Conservation (phyloP, 805 yeast species). For the Candida xiaguanensis region DNA sequence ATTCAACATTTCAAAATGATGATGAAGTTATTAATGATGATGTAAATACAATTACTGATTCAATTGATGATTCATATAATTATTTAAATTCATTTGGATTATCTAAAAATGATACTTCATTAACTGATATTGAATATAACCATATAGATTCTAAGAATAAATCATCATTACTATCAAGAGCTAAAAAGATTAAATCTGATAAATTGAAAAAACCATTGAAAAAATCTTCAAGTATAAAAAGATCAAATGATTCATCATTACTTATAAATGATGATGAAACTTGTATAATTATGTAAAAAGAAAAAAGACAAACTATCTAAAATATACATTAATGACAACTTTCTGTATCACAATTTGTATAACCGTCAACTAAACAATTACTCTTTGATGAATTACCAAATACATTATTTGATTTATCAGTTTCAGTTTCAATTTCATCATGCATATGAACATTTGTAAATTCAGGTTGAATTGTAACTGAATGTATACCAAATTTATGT, state of each 20-base stretch:
- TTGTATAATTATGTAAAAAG: slow-evolving; percentile 8
- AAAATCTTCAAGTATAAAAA: not conserved
- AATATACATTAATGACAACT: slow-evolving; percentile 6
- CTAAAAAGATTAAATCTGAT: not conserved
- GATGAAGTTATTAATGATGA: no score
- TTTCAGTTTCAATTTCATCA: not conserved
- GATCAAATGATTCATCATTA: not conserved
- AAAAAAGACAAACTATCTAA: no score
- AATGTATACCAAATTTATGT: slow-evolving; percentile 82
- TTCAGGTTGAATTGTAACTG: slow-evolving; percentile 96
- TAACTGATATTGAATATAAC: not conserved
- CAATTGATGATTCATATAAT: slow-evolving; percentile 15
- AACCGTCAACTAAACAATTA: slow-evolving; percentile 29
- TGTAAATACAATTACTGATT: not conserved
- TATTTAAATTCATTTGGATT: slow-evolving; percentile 16
- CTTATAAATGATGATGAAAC: not conserved
- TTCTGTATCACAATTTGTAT: slow-evolving; percentile 26
- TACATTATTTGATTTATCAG: slow-evolving; percentile 13
- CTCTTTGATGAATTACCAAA: slow-evolving; percentile 29
- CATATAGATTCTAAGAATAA: no score
- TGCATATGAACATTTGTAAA: slow-evolving; percentile 35
- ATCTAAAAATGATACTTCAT: not conserved
- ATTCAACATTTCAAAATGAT: no score
- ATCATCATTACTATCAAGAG: not conserved
- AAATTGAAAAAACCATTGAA: not conserved